Evolutionary conservation across 371 early-diverging fungal genomes (phyloP).

Genomic region (Cladochytrium tenue): DNA sequence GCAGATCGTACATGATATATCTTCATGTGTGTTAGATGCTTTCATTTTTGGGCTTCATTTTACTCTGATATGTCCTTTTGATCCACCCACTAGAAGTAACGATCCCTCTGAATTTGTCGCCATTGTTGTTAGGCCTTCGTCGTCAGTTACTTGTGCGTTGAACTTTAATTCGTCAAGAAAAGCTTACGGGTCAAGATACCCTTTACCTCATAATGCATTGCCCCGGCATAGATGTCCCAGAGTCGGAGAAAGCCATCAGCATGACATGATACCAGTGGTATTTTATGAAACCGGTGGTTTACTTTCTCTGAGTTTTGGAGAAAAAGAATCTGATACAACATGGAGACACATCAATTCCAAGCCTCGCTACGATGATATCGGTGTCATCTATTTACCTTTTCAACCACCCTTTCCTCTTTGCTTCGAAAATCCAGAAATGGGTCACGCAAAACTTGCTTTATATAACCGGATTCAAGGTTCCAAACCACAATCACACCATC

Average conservation of each 20-base stretch:
- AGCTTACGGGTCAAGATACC: neutral
- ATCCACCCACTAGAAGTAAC: slow-evolving; percentile 48
- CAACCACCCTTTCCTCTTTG: slow-evolving; percentile 55
- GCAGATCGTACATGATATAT: too few relatives aligned
- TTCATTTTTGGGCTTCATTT: too few relatives aligned
- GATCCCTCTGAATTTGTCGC: slow-evolving; percentile 38
- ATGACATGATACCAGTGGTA: slow-evolving; percentile 53
- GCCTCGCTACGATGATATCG: too few relatives aligned
- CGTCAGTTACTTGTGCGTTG: slow-evolving; percentile 46
- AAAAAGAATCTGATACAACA: slow-evolving; percentile 36
- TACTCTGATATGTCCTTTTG: slow-evolving; percentile 48
- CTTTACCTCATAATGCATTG: slow-evolving; percentile 46
- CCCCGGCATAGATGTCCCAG: slow-evolving; percentile 52
- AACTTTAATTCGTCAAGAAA: slow-evolving; percentile 20
- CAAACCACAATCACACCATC: slow-evolving; percentile 54
- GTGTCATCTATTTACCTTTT: slow-evolving; percentile 50
- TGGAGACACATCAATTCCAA: neutral
- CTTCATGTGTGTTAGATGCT: too few relatives aligned
- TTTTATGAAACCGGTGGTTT: slow-evolving; percentile 22
- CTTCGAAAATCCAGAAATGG: slow-evolving; percentile 51
- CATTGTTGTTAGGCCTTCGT: slow-evolving; percentile 51
- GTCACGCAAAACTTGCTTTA: slow-evolving; percentile 42
- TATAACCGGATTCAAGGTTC: slow-evolving; percentile 57
- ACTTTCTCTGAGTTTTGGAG: slow-evolving; percentile 31
- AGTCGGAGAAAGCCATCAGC: slow-evolving; percentile 54